A percentile compares a stretch with the other conserved stretches of the same genome.
These are phyloP conservation scores for Vaccinium vitisidaea DNA, from an alignment of 148 eudicot species.

Conservation along the genomic window DNA sequence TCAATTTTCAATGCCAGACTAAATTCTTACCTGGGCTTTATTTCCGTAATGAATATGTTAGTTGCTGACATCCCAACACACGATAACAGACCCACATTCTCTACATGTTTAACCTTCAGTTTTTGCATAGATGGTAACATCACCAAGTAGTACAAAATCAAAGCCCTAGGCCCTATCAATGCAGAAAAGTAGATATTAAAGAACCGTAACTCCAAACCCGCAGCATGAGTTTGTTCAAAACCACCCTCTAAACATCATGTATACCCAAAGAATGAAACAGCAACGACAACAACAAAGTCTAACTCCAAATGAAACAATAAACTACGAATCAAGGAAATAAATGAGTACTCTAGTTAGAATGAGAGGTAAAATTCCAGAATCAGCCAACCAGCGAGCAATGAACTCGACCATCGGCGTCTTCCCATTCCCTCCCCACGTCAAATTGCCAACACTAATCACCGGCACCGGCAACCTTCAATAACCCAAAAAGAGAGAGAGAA, in stretches of 20 bases:
- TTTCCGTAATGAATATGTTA: not conserved
- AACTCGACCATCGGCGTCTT: constrained; percentile 99
- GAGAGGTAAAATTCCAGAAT: constrained; percentile 70
- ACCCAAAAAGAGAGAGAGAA: constrained; percentile 4
- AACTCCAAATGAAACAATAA: constrained; percentile 4
- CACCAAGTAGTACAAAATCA: no score
- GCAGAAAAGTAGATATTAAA: no score
- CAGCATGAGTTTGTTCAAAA: not conserved
- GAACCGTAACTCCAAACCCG: not conserved
- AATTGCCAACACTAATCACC: constrained; percentile 90
- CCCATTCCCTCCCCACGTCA: constrained; percentile 99
- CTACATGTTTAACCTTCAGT: not conserved
- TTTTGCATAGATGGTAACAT: not conserved
- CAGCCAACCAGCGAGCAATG: constrained; percentile 56
- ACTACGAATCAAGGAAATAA: not conserved
- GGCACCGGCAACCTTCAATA: constrained; percentile 73
- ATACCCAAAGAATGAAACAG: not conserved
- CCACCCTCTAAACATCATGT: not conserved
- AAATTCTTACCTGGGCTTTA: not conserved
- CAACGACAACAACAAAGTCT: constrained; percentile 2
- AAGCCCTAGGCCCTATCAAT: no score
- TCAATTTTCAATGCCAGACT: not conserved
- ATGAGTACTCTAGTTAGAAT: constrained; percentile 77
- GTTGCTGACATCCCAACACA: not conserved
- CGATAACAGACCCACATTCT: not conserved